Evolutionary conservation across 2,329 filamentous ascomycete species (phyloP), one percentile per base, ranked within the genome.

Genomic region (Alternaria consortialis): DNA sequence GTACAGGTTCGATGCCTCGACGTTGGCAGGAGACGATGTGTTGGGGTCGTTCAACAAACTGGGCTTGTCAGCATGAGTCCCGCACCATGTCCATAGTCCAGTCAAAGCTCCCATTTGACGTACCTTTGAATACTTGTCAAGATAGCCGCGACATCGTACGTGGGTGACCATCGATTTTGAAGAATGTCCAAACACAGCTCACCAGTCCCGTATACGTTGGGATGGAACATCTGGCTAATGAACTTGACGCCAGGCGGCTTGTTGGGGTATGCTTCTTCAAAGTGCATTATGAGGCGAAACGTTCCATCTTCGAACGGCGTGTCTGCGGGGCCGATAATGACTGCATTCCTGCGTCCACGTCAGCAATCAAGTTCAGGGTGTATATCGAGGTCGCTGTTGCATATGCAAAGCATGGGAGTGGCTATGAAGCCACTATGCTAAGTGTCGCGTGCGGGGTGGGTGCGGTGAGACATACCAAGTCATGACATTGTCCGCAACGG

Each of bases 141-240:
- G 65, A 99, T 94, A 23, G 95, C 95, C 9, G 95, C 95, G 39
- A 99, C 95, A 80, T 99, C 95, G 79, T 99, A 99, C 9, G 95
- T 98, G 15, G 95, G 95, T 78, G 94, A 98, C 95, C 95, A 99
- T 69, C 95, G 86, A 77, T 99, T 99, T 81, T 99, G 95, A 60
- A 99, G 81, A 69, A 99, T 99, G 77, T 99, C 95, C 68, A 99
- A 83, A 77, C 95, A 99, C 52, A 99, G 86, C 83, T 99, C 95
- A 63, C 95, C 95, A 0, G 94, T 98, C 54, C 92, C 94, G 78
- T 99, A 99, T 58, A 99, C 95, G 76, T 99, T 99, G 17, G 95
- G 95, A 74, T 99, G 95, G 80, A 99, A 99, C 95, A 99, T 99
- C 79, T 95, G 89, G 80, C 92, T 97, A 79, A 99, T 97, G 79